Evolutionary conservation across 1,284 basidiomycete species (phyloP).

Genomic region (Microstroma glucosiphilum): DNA sequence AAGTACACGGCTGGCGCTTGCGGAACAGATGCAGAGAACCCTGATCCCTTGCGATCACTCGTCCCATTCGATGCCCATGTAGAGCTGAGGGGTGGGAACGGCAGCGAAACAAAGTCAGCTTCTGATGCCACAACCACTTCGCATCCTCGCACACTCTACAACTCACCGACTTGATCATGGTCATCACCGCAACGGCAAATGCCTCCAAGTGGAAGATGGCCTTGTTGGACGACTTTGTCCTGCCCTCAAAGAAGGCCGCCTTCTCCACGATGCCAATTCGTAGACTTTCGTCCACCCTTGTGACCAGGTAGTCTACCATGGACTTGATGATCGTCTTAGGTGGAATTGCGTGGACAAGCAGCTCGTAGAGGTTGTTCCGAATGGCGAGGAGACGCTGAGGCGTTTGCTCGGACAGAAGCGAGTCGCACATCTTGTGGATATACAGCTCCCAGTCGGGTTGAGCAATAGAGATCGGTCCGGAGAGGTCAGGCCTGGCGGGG

Average conservation of each 20-base stretch:
- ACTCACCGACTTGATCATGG: conserved; percentile 41
- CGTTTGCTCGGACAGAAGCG: conserved; percentile 87
- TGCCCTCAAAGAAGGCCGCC: conserved; percentile 75
- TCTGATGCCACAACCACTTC: not conserved
- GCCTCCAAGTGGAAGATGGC: conserved; percentile 48
- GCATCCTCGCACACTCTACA: not conserved
- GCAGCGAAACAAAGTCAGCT: not conserved
- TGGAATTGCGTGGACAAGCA: conserved; percentile 96
- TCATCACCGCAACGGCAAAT: conserved; percentile 48
- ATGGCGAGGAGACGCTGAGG: conserved; percentile 86
- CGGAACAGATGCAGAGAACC: no score
- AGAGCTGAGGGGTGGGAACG: not conserved
- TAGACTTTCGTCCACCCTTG: conserved; percentile 66
- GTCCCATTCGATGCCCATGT: conserved; percentile 9
- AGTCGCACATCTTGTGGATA: conserved; percentile 83
- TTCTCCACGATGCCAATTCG: conserved; percentile 39
- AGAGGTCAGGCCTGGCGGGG: conserved; percentile 24
- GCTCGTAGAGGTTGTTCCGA: conserved; percentile 85
- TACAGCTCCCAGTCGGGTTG: conserved; percentile 99
- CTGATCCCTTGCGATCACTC: not conserved
- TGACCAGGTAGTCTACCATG: conserved; percentile 70
- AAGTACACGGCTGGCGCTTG: no score
- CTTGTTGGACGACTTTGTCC: not conserved
- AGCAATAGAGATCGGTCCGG: conserved; percentile 61
- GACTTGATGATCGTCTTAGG: conserved; percentile 58